A percentile compares a stretch with the other conserved stretches of the same genome.
Evolutionary conservation across 768 basidiomycete species (phyloP).

Genomic region (Boletus rex-veris): DNA sequence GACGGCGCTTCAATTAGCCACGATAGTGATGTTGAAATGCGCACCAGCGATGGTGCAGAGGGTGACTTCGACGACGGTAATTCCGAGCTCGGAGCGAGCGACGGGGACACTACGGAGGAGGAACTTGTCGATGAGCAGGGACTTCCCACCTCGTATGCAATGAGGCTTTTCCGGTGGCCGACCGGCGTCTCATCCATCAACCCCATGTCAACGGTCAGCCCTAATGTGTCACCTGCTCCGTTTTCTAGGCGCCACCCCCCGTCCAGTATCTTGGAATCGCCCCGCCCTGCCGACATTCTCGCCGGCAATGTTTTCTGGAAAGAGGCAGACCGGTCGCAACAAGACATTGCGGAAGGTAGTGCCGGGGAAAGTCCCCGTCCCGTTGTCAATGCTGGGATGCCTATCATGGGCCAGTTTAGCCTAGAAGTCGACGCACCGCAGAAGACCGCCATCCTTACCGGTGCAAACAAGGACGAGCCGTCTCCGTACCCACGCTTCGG

Average conservation of each 20-base stretch:
- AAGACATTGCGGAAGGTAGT: slow-evolving; percentile 35
- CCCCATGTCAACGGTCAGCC: slow-evolving; percentile 71
- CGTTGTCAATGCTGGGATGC: slow-evolving; percentile 19
- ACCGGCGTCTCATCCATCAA: slow-evolving; percentile 61
- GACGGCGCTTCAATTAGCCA: slow-evolving; percentile 47
- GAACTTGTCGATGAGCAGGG: slow-evolving; percentile 76
- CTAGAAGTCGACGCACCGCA: slow-evolving; percentile 13
- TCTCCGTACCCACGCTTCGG: slow-evolving; percentile 31
- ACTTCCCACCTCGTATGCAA: slow-evolving; percentile 71
- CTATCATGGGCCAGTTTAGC: slow-evolving; percentile 40
- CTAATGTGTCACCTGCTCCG: slow-evolving; percentile 44
- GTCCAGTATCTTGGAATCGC: slow-evolving; percentile 36
- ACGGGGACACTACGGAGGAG: slow-evolving; percentile 79
- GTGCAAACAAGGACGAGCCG: slow-evolving; percentile 29
- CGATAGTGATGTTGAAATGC: slow-evolving; percentile 50
- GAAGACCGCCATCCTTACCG: slow-evolving; percentile 28
- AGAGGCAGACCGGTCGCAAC: slow-evolving; percentile 38
- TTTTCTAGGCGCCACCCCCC: slow-evolving; percentile 32
- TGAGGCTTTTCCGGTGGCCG: slow-evolving; percentile 69
- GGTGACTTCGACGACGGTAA: slow-evolving; percentile 41
- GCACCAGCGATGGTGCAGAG: slow-evolving; percentile 33
- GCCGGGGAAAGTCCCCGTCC: slow-evolving; percentile 23
- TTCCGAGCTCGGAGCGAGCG: slow-evolving; percentile 50
- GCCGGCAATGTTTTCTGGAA: slow-evolving; percentile 58
- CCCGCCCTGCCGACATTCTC: slow-evolving; percentile 67